Evolutionary conservation across 2,329 filamentous ascomycete genomes (phyloP).

Genomic region (Cladosporium colombiae): DNA sequence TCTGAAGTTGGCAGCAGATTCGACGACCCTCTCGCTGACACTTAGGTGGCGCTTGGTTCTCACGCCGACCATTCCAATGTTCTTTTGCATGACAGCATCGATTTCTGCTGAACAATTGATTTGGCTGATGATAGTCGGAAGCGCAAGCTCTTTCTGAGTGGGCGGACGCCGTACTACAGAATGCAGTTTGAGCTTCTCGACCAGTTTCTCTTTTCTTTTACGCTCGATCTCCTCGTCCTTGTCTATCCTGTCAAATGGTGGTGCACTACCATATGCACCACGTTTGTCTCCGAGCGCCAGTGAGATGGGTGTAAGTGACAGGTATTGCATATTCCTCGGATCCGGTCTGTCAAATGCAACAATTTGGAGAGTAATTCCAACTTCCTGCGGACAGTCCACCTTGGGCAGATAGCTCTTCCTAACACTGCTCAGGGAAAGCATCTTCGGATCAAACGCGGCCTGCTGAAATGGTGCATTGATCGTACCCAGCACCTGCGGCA

Average conservation of each 20-base stretch:
- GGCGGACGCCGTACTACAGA: conserved; percentile 75
- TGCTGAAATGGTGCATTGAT: conserved; percentile 64
- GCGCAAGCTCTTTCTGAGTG: conserved; percentile 78
- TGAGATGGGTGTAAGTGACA: conserved; percentile 86
- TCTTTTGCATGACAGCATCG: conserved; percentile 81
- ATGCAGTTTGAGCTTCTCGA: conserved; percentile 86
- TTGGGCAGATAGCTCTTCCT: conserved; percentile 60
- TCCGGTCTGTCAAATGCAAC: conserved; percentile 86
- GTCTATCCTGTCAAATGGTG: conserved; percentile 61
- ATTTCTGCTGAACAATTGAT: conserved; percentile 96
- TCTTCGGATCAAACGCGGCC: conserved; percentile 63
- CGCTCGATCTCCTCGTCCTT: conserved; percentile 70
- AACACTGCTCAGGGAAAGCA: conserved; percentile 63
- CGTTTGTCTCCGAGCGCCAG: conserved; percentile 77
- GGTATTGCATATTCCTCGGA: conserved; percentile 90
- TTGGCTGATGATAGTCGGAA: conserved; percentile 83
- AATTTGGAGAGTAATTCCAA: conserved; percentile 75
- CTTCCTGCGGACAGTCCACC: conserved; percentile 67
- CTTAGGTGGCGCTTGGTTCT: conserved; percentile 82
- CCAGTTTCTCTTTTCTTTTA: conserved; percentile 64
- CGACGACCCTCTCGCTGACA: conserved; percentile 90
- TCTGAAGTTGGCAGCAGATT: conserved; percentile 85
- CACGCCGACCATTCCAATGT: conserved; percentile 79
- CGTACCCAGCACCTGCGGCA: conserved; percentile 82
- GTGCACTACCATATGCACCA: conserved; percentile 39